A percentile compares a stretch with the other conserved stretches of the same genome.
Conservation (phyloP, 2,329 filamentous ascomycete genomes). For the Xylariaceae sp. region DNA sequence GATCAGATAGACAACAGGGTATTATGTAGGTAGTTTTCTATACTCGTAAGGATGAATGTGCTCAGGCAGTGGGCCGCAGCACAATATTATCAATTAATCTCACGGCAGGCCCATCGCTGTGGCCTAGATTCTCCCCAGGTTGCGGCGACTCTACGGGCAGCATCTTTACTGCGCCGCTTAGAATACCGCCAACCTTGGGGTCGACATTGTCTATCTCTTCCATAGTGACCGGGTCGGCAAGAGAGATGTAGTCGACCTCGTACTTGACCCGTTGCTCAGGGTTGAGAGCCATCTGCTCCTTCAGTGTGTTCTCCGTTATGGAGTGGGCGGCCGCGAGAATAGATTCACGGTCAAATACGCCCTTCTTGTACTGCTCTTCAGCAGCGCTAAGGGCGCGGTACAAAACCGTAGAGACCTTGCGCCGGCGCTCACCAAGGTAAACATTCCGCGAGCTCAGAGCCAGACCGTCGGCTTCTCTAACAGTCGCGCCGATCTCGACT, state of each 20-base stretch:
- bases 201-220: constrained; percentile 72
- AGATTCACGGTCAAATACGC: constrained; percentile 50
- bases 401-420: constrained; percentile 67
- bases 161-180: constrained; percentile 92
- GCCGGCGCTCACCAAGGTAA: constrained; percentile 73
- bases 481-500: constrained; percentile 68
- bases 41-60: background rate
- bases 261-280: constrained; percentile 62
- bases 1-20: too few relatives aligned
- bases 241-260: constrained; percentile 86
- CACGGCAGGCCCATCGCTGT: constrained; percentile 66
- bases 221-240: constrained; percentile 80
- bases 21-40: too few relatives aligned
- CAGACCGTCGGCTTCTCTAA: constrained; percentile 73
- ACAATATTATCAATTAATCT: constrained; percentile 93
- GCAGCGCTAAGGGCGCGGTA: constrained; percentile 64
- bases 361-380: constrained; percentile 57
- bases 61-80: constrained; percentile 41
- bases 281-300: constrained; percentile 56
- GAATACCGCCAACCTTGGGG: constrained; percentile 63
- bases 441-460: constrained; percentile 92
- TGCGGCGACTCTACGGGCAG: constrained; percentile 66
- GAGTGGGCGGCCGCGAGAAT: constrained; percentile 68
- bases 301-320: constrained; percentile 50
- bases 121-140: constrained; percentile 69